Conservation (phyloP, 768 basidiomycete species). For the Mycena olivaceomarginata region DNA sequence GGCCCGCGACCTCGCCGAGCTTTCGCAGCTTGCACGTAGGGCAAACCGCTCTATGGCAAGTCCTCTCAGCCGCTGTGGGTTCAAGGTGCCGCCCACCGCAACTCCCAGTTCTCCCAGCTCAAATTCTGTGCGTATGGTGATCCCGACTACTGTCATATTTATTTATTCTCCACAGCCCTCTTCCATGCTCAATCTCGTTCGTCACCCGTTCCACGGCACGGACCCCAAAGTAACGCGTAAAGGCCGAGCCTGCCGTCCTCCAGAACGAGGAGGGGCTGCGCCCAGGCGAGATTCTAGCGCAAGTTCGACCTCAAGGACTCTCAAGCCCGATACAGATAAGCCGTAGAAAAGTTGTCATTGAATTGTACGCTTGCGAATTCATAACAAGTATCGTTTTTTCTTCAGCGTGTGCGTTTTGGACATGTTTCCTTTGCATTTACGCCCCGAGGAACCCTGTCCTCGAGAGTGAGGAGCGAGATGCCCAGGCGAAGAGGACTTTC, state of each 20-base stretch:
- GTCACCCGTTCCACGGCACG: conserved; percentile 91
- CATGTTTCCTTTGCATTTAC: neutral
- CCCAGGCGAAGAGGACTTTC: neutral
- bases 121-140: conserved; percentile 83
- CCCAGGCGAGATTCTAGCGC: conserved; percentile 34
- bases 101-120: conserved; percentile 95
- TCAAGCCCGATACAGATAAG: neutral
- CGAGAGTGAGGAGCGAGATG: neutral
- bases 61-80: conserved; percentile 91
- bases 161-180: conserved; percentile 30
- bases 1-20: conserved; percentile 84
- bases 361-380: conserved; percentile 23
- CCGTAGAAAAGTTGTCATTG: conserved; percentile 16
- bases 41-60: conserved; percentile 91
- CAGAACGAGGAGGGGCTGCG: conserved; percentile 37
- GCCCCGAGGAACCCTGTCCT: neutral
- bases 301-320: conserved; percentile 6
- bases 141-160: conserved; percentile 18
- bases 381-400: neutral
- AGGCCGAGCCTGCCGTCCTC: conserved; percentile 48
- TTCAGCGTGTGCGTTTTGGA: neutral
- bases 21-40: conserved; percentile 83
- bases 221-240: conserved; percentile 87
- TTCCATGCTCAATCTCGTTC: conserved; percentile 94
- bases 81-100: conserved; percentile 89